Percentiles rank a stretch among this genome's conserved stretches.
phyloP scores from a whole-genome alignment of 331 rosid species.

The Prunus yedoensis region DNA sequence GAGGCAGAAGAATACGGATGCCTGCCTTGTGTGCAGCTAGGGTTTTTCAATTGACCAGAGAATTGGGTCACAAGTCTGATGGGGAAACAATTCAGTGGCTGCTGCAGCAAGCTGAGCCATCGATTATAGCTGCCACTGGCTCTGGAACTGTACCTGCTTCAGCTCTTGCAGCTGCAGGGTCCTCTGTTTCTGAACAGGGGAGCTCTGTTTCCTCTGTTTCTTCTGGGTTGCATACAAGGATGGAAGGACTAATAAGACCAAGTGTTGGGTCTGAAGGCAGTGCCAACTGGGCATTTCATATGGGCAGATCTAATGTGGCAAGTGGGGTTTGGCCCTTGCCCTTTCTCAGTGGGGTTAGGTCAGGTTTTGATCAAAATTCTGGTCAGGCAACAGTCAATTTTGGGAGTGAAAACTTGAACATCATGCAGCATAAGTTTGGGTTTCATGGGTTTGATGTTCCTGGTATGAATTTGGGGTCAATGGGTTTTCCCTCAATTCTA shows the following conservation, averaged over 20 bases:
- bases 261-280: slow-evolving; percentile 20
- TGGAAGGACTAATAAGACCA: slow-evolving; percentile 1
- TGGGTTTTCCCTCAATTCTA: slow-evolving; percentile 33
- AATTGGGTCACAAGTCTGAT: slow-evolving; percentile 55
- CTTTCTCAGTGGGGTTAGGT: slow-evolving; percentile 26
- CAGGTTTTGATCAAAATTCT: slow-evolving; percentile 37
- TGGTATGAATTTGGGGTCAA: slow-evolving; percentile 31
- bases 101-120: slow-evolving; percentile 54
- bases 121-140: slow-evolving; percentile 54
- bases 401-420: slow-evolving; percentile 32
- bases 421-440: slow-evolving; percentile 43
- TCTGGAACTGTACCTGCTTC: slow-evolving; percentile 52
- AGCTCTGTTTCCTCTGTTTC: slow-evolving; percentile 46
- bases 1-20: slow-evolving; percentile 62
- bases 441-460: slow-evolving; percentile 44
- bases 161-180: slow-evolving; percentile 29
- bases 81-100: slow-evolving; percentile 64
- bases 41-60: slow-evolving; percentile 52
- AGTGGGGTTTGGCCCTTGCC: slow-evolving; percentile 48
- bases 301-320: slow-evolving; percentile 34
- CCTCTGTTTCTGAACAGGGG: slow-evolving; percentile 48
- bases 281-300: slow-evolving; percentile 37
- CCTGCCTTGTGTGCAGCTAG: slow-evolving; percentile 66
- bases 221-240: slow-evolving; percentile 14
- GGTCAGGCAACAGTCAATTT: slow-evolving; percentile 21